Evolutionary conservation across 192 early-diverging fungal genomes (phyloP), one percentile per base, ranked within the genome.

Genomic region (Coemansia sp.): DNA sequence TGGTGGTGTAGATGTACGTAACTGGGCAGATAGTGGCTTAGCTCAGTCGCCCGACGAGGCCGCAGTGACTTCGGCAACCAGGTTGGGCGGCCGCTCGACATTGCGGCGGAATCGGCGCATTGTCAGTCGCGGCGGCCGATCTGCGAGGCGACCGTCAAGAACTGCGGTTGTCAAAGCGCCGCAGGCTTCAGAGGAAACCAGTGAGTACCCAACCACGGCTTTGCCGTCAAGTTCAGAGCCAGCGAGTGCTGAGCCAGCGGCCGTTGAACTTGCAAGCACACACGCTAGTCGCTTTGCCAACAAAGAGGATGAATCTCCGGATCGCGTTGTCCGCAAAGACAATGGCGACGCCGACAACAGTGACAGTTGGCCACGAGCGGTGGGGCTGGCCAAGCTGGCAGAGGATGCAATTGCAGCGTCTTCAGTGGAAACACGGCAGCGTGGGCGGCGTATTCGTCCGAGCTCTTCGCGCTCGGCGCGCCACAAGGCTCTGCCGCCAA

Each of bases 51-150:
- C 50, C 17, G 63, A 64, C 21, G 17, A 31, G 21, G 31, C 63
- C 5, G 30, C 53, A 11, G 63, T n/a, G 22, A 51, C 63, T 21
- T 55, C 64, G 3, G 29, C 64, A 0, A 21, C 36, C n/a, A 50
- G 36, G 27, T 42, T 66, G 14, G 46, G 30, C 42, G 63, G 54
- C 21, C 63, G 71, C 58, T 68, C 79, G 32, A 72, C 74, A 55
- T 61, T 82, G 39, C 70, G 74, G 10, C 63, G 79, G 36, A 75
- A 60, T 62, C 74, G 74, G 22, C 79, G 79, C 51, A 51, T 82
- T 17, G 31, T 76, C 31, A 54, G 63, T 53, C 69, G 69, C 32
- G 57, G 69, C 51, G 57, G 46, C 22, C 59, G 70, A 39, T 56
- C 63, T 14, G 17, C 39, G 9, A 14, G 39, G 39, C 39, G 39